These are phyloP conservation scores for Rhodomyrtus psidioides DNA, from an alignment of 441 rosid species.

Conservation along the genomic window DNA sequence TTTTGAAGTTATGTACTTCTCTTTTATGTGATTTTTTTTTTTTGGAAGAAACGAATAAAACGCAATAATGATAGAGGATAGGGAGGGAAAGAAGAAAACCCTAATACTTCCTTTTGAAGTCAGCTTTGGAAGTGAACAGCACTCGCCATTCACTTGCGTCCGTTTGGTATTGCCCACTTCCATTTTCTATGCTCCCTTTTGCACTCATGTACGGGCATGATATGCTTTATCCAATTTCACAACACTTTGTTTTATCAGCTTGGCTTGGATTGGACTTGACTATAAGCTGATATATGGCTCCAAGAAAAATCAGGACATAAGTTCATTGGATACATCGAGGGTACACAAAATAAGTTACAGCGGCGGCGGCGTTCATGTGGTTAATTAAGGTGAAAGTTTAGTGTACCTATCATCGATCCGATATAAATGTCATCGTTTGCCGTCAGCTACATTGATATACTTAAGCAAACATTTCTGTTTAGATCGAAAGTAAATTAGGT, in stretches of 20 bases:
- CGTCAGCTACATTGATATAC: neutral
- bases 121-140: neutral
- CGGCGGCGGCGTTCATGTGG: neutral
- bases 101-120: neutral
- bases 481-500: neutral
- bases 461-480: neutral
- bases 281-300: neutral
- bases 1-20: neutral
- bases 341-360: neutral
- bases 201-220: neutral
- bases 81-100: neutral
- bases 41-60: neutral
- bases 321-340: neutral
- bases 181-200: neutral
- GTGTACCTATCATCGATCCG: neutral
- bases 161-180: neutral
- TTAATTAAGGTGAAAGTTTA: neutral
- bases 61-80: neutral
- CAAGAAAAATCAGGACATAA: neutral
- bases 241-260: neutral
- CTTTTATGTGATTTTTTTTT: neutral
- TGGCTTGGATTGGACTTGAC: neutral
- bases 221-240: neutral
- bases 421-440: neutral
- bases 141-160: neutral